Conservation (phyloP, 2,329 filamentous ascomycete species). For the Plenodomus tracheiphilus region DNA sequence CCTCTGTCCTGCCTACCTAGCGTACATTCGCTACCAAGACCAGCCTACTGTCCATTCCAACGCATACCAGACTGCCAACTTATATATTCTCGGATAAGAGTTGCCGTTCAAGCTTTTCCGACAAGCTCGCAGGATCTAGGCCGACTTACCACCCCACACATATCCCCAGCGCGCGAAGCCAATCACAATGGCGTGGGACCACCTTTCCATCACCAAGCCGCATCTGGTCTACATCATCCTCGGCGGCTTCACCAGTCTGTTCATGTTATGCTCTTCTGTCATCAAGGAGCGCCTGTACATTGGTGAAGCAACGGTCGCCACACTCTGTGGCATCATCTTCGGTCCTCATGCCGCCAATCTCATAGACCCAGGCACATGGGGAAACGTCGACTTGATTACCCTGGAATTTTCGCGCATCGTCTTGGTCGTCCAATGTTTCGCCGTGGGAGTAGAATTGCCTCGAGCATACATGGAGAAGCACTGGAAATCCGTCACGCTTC, state of each 20-base stretch:
- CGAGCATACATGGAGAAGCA: constrained; percentile 97
- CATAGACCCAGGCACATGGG: constrained; percentile 76
- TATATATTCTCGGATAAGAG: not conserved
- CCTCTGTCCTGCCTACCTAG: constrained; percentile 33
- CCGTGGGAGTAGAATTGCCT: constrained; percentile 86
- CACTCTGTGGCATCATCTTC: constrained; percentile 84
- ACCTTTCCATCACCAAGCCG: constrained; percentile 85
- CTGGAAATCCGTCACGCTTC: constrained; percentile 87
- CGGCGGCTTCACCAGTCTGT: constrained; percentile 94
- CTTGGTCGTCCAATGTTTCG: constrained; percentile 89
- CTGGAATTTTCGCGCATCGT: constrained; percentile 89
- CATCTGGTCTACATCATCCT: constrained; percentile 99
- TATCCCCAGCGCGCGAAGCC: not conserved
- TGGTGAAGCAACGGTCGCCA: constrained; percentile 94
- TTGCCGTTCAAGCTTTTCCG: not conserved
- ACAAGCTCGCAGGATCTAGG: not conserved
- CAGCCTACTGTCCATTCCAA: too few species aligned
- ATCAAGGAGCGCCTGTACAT: constrained; percentile 99
- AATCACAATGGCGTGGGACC: constrained; percentile 71
- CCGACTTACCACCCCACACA: not conserved
- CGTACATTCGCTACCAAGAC: constrained; percentile 1
- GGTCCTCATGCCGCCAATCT: constrained; percentile 82
- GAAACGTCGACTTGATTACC: constrained; percentile 82
- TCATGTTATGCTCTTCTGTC: constrained; percentile 97
- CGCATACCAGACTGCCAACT: not conserved